These are phyloP conservation scores for Fusarium napiforme DNA, from an alignment of 2,329 filamentous ascomycete genomes.

Conservation along the genomic window DNA sequence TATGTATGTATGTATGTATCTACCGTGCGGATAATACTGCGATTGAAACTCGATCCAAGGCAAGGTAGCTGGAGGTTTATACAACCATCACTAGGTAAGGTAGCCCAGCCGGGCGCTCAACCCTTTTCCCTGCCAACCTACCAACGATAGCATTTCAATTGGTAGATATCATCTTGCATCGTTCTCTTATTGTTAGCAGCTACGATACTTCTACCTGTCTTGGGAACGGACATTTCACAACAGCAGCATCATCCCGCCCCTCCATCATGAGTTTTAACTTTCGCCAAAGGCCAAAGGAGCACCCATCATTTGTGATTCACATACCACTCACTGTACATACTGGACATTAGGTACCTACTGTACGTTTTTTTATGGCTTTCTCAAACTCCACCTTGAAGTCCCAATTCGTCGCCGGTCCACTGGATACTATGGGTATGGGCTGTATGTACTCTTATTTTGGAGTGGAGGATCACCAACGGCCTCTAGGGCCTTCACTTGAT, in stretches of 20 bases:
- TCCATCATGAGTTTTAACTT: conserved; percentile 20
- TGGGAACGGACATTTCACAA: conserved; percentile 13
- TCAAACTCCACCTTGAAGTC: conserved; percentile 5
- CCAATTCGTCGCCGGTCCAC: conserved; percentile 18
- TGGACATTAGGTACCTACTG: background rate
- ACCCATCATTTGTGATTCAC: background rate
- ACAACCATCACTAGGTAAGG: conserved; percentile 5
- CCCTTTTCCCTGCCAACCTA: background rate
- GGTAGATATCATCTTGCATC: background rate
- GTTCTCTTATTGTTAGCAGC: background rate
- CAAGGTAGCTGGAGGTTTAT: background rate
- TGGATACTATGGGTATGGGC: conserved; percentile 4
- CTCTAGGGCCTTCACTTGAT: conserved; percentile 19
- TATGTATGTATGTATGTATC: background rate
- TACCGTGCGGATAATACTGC: background rate
- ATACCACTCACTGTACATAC: background rate
- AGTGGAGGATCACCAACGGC: conserved; percentile 27
- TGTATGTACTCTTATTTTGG: background rate
- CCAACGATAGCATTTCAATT: background rate
- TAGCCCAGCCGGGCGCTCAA: background rate
- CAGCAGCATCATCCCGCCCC: conserved; percentile 34
- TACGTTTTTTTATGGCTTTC: background rate
- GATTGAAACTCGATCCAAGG: conserved; percentile 14
- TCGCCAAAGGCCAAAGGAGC: background rate
- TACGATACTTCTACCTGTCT: background rate